Percentiles rank a stretch among this genome's conserved stretches.
Evolutionary conservation across 2,329 filamentous ascomycete species (phyloP).

Genomic region (Hortaea sp.): DNA sequence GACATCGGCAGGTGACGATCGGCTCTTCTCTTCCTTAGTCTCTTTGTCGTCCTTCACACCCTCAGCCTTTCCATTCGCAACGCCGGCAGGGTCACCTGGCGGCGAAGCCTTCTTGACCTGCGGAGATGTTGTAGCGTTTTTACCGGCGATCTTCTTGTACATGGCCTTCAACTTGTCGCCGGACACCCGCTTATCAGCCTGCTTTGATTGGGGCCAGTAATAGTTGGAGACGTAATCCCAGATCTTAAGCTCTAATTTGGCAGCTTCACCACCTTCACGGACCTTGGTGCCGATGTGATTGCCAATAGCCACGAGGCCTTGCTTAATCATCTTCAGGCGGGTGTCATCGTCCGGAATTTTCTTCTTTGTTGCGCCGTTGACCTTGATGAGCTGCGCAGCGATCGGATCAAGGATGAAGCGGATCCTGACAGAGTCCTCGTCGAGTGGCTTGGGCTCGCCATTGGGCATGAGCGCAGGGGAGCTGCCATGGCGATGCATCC

Average conservation of each 20-base stretch:
- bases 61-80: not conserved
- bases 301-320: slow-evolving; percentile 52
- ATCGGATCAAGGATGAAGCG: slow-evolving; percentile 49
- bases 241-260: slow-evolving; percentile 19
- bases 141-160: slow-evolving; percentile 27
- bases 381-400: slow-evolving; percentile 48
- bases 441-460: slow-evolving; percentile 27
- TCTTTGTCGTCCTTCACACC: not conserved
- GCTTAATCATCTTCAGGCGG: slow-evolving; percentile 51
- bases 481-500: slow-evolving; percentile 29
- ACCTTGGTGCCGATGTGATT: slow-evolving; percentile 47
- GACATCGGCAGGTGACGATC: not conserved
- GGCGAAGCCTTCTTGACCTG: not conserved
- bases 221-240: slow-evolving; percentile 26
- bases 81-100: not conserved
- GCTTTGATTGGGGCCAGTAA: slow-evolving; percentile 28
- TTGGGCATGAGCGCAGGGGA: slow-evolving; percentile 19
- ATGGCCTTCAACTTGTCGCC: slow-evolving; percentile 27
- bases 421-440: slow-evolving; percentile 42
- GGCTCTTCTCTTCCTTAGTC: not conserved
- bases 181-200: slow-evolving; percentile 22
- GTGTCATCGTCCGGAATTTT: slow-evolving; percentile 53
- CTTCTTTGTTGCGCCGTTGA: slow-evolving; percentile 52
- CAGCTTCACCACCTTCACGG: slow-evolving; percentile 12
- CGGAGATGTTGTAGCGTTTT: slow-evolving; percentile 3